These are phyloP conservation scores for Gigaspora rosea DNA, from an alignment of 192 early-diverging fungal genomes.

Conservation along the genomic window DNA sequence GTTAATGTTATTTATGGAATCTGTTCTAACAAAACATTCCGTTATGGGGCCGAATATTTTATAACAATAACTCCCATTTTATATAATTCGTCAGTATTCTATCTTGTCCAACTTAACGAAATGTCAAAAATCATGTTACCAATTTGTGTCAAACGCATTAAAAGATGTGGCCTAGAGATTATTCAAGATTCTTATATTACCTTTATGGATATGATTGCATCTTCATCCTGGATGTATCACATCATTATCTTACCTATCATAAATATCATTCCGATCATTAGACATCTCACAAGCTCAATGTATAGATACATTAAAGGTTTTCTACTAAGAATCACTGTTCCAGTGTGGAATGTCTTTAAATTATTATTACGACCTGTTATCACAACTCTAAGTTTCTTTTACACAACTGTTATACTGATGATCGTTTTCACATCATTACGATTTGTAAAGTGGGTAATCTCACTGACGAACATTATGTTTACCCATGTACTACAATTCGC, in stretches of 20 bases:
- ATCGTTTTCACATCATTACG: background rate
- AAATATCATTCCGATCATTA: background rate
- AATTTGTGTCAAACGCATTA: background rate
- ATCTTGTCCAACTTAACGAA: background rate
- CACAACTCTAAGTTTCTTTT: background rate
- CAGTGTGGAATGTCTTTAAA: constrained; percentile 3
- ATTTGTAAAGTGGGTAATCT: background rate
- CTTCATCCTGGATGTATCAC: background rate
- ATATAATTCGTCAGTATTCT: background rate
- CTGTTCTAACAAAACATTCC: background rate
- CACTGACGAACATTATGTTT: too few species aligned
- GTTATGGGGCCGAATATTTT: background rate
- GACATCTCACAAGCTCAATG: background rate
- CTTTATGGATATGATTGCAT: background rate
- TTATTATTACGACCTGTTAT: constrained; percentile 16
- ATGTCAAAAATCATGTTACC: background rate
- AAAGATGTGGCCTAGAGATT: background rate
- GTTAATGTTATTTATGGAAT: background rate
- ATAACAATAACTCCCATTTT: background rate
- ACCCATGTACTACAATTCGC: too few species aligned
- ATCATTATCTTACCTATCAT: background rate
- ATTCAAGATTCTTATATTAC: background rate
- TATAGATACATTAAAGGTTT: background rate
- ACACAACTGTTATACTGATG: constrained; percentile 5
- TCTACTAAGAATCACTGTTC: background rate